Percentiles rank a stretch among this genome's conserved stretches.
These are phyloP conservation scores for Coniferiporia sulphurascens DNA, from an alignment of 1,284 basidiomycete genomes.

Conservation along the genomic window DNA sequence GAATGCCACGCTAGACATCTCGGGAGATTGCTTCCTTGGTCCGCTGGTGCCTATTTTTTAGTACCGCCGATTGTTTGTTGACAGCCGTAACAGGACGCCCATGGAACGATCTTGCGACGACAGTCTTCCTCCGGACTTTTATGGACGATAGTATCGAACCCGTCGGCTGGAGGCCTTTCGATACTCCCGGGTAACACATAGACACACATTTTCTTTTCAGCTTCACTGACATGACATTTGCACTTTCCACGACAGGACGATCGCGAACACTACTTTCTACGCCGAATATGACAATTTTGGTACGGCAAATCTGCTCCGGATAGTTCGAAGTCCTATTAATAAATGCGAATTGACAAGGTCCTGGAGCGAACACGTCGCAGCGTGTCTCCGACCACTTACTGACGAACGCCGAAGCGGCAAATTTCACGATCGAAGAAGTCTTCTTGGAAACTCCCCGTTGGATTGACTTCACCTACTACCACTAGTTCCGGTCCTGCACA, in stretches of 20 bases:
- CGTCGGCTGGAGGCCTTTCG: slow-evolving; percentile 48
- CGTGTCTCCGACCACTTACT: slow-evolving; percentile 49
- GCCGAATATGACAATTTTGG: slow-evolving; percentile 56
- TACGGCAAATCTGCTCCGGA: too few species aligned
- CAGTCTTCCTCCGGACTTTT: slow-evolving; percentile 47
- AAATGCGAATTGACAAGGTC: slow-evolving; percentile 35
- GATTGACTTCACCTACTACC: slow-evolving; percentile 50
- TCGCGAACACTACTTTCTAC: slow-evolving; percentile 53
- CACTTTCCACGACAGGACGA: slow-evolving; percentile 33
- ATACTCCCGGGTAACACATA: slow-evolving; percentile 34
- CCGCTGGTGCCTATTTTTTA: neutral
- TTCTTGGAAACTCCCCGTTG: slow-evolving; percentile 46
- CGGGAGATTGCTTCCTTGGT: slow-evolving; percentile 49
- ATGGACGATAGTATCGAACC: slow-evolving; percentile 58
- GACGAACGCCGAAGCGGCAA: slow-evolving; percentile 32
- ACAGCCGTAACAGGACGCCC: slow-evolving; percentile 41
- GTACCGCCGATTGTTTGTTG: neutral
- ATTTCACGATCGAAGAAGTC: slow-evolving; percentile 44
- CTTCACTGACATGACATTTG: neutral
- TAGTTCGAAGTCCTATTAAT: too few species aligned
- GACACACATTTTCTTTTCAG: neutral
- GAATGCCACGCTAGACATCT: slow-evolving; percentile 42
- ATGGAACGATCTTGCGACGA: slow-evolving; percentile 56
- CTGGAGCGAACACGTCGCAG: slow-evolving; percentile 44
- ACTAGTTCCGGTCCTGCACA: slow-evolving; percentile 18